Conservation (phyloP, 495 filamentous ascomycete species). For the Apiosordaria backusii region DNA sequence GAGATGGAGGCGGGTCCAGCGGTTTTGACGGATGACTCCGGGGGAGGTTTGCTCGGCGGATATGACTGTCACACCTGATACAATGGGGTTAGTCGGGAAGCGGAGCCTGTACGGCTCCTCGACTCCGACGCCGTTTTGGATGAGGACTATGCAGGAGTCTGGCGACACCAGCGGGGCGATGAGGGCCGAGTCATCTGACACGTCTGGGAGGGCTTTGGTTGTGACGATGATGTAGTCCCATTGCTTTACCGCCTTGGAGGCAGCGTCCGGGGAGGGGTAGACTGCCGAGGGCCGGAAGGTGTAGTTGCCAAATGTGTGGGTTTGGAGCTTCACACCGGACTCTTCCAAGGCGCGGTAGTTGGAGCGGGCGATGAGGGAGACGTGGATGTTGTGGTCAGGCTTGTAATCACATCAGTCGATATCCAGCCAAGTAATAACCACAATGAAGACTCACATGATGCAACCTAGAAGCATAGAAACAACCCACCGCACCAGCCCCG, state of each 20-base stretch:
- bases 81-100: constrained; percentile 53
- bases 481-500: constrained; percentile 57
- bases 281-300: constrained; percentile 47
- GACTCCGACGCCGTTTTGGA: constrained; percentile 70
- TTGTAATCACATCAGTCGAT: constrained; percentile 17
- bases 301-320: constrained; percentile 53
- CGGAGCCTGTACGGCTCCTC: constrained; percentile 57
- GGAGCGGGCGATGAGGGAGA: constrained; percentile 52
- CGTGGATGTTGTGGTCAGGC: constrained; percentile 40
- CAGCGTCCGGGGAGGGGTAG: constrained; percentile 43
- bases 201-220: constrained; percentile 57
- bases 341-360: constrained; percentile 50
- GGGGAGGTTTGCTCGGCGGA: constrained; percentile 49
- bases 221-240: constrained; percentile 61
- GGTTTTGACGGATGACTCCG: constrained; percentile 54
- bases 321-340: constrained; percentile 47
- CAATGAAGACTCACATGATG: constrained; percentile 40
- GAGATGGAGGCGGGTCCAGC: constrained; percentile 58
- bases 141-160: constrained; percentile 54
- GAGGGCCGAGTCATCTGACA: constrained; percentile 41
- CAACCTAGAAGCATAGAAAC: constrained; percentile 56
- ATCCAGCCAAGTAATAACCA: too few species aligned
- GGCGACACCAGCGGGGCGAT: constrained; percentile 52
- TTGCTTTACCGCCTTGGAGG: constrained; percentile 24
- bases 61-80: constrained; percentile 59